These are phyloP conservation scores for Citrus reticulata DNA, from an alignment of 345 rosid species.

Conservation along the genomic window DNA sequence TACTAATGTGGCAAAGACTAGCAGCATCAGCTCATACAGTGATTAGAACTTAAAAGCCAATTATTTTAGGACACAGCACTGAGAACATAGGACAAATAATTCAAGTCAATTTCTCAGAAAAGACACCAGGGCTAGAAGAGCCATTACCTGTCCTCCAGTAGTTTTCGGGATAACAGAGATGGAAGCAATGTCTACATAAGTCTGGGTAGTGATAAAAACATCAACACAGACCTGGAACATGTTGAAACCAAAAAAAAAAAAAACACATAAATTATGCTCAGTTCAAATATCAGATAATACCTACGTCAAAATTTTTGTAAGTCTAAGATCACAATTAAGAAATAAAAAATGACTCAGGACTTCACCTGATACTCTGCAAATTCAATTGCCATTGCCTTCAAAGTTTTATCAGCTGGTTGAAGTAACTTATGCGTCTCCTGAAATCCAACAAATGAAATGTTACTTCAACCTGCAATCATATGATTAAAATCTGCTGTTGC, in stretches of 20 bases:
- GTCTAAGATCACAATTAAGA: neutral
- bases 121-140: neutral
- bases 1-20: neutral
- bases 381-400: slow-evolving; percentile 95
- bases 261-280: neutral
- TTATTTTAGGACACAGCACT: neutral
- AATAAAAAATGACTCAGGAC: slow-evolving; percentile 7
- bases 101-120: neutral
- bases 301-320: neutral
- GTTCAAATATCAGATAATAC: slow-evolving; percentile 3
- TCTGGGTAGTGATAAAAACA: slow-evolving; percentile 80
- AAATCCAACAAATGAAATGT: slow-evolving; percentile 21
- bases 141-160: slow-evolving; percentile 91
- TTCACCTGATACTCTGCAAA: slow-evolving; percentile 97
- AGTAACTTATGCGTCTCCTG: slow-evolving; percentile 96
- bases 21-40: neutral
- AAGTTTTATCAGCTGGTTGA: slow-evolving; percentile 85
- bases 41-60: neutral
- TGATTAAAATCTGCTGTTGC: neutral
- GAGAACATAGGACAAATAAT: neutral
- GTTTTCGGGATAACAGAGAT: slow-evolving; percentile 84
- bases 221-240: slow-evolving; percentile 90
- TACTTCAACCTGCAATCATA: neutral
- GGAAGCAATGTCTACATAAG: slow-evolving; percentile 88
- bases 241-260: slow-evolving; percentile 13